Evolutionary conservation across 805 yeast genomes (phyloP).

Genomic region (Spathaspora sp.): DNA sequence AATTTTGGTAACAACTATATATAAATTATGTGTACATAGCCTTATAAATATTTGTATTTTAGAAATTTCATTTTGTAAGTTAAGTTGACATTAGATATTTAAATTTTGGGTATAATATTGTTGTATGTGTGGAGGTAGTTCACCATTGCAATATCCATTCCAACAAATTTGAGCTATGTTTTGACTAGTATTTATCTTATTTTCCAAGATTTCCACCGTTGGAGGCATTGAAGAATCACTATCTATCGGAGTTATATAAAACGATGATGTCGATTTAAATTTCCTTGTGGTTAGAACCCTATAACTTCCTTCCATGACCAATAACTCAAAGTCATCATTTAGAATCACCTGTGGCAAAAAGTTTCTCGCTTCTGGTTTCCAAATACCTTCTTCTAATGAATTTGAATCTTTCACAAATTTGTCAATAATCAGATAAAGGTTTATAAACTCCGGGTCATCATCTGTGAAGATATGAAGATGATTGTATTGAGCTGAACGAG

Average conservation of each 20-base stretch:
- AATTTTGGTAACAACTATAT: conserved; percentile 10
- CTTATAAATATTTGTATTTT: not conserved
- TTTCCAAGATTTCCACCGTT: not conserved
- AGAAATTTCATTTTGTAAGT: no score
- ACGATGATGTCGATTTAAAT: not conserved
- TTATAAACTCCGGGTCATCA: not conserved
- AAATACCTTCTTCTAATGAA: not conserved
- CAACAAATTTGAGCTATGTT: not conserved
- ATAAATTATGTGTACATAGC: not conserved
- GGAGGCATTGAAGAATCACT: not conserved
- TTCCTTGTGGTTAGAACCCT: not conserved
- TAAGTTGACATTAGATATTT: not conserved
- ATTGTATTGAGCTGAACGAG: not conserved
- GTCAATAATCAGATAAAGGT: not conserved
- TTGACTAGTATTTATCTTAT: not conserved
- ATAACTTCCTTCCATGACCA: not conserved
- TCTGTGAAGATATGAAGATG: not conserved
- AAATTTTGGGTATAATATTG: not conserved
- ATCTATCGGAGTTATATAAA: not conserved
- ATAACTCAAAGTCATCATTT: not conserved
- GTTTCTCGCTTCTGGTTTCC: not conserved
- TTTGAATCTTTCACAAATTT: not conserved
- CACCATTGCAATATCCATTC: not conserved
- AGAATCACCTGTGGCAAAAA: not conserved
- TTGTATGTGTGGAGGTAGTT: not conserved